phyloP scores from a whole-genome alignment of 768 basidiomycete genomes.

The Neoboletus brunneissimus region DNA sequence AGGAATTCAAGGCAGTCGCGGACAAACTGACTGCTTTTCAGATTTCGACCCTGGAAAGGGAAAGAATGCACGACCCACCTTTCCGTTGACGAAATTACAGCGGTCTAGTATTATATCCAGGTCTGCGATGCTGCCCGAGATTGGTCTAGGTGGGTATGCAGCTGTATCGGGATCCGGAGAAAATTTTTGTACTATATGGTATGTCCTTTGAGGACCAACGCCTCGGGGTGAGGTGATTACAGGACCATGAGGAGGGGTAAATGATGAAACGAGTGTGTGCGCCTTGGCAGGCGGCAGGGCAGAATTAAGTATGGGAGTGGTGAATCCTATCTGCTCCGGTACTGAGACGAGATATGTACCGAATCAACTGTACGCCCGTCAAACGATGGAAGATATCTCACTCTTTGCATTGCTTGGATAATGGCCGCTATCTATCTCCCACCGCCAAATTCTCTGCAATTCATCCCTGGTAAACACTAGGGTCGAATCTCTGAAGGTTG shows the following conservation, averaged over 20 bases:
- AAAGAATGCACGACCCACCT: conserved; percentile 42
- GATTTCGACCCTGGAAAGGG: background rate
- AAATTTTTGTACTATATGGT: conserved; percentile 52
- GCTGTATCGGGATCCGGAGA: conserved; percentile 55
- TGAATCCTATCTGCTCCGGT: conserved; percentile 59
- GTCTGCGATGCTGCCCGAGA: conserved; percentile 80
- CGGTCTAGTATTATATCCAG: conserved; percentile 83
- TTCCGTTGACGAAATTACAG: conserved; percentile 76
- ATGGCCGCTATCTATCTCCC: conserved; percentile 90
- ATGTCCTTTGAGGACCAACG: conserved; percentile 70
- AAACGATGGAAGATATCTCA: conserved; percentile 37
- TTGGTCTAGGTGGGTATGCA: conserved; percentile 82
- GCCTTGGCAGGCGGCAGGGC: conserved; percentile 55
- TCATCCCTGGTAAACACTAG: conserved; percentile 70
- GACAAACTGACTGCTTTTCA: conserved; percentile 63
- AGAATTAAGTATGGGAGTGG: conserved; percentile 58
- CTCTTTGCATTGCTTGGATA: conserved; percentile 72
- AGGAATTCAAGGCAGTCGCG: conserved; percentile 92
- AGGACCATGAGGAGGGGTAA: conserved; percentile 41
- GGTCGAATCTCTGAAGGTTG: conserved; percentile 50
- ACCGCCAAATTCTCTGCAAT: conserved; percentile 84
- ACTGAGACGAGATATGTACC: conserved; percentile 40
- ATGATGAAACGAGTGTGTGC: conserved; percentile 46
- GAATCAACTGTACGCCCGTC: conserved; percentile 1
- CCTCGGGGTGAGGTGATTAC: conserved; percentile 53